Evolutionary conservation across 495 filamentous ascomycete genomes (phyloP).

Genomic region (Daldinia childiae): DNA sequence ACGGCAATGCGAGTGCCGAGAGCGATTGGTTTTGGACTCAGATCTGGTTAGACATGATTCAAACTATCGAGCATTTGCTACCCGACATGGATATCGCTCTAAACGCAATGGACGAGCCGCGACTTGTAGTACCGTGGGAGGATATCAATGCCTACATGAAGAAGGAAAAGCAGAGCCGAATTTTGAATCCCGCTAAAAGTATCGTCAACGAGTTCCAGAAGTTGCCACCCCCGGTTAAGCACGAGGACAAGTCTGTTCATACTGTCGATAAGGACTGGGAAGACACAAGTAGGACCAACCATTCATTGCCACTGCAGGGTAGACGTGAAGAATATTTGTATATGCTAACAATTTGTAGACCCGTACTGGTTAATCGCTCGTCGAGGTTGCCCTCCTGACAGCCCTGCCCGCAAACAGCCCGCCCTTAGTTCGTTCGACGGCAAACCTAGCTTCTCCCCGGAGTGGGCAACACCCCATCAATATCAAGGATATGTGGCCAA

Average conservation of each 20-base stretch:
- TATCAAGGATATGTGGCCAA: constrained; percentile 70
- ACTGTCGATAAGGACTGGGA: constrained; percentile 54
- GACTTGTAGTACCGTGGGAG: constrained; percentile 73
- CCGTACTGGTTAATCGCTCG: constrained; percentile 72
- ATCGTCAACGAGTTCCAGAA: constrained; percentile 49
- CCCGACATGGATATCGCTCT: constrained; percentile 78
- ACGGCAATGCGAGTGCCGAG: constrained; percentile 62
- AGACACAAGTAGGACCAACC: constrained; percentile 50
- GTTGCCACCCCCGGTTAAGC: constrained; percentile 45
- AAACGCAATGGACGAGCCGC: constrained; percentile 75
- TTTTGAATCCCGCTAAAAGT: constrained; percentile 47
- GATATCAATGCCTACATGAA: constrained; percentile 66
- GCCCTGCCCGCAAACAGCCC: constrained; percentile 60
- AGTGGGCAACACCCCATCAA: constrained; percentile 53
- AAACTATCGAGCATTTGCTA: constrained; percentile 65
- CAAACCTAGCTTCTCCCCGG: constrained; percentile 55
- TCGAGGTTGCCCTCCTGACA: constrained; percentile 68
- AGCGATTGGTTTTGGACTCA: constrained; percentile 71
- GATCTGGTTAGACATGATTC: constrained; percentile 67
- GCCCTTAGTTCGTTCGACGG: constrained; percentile 53
- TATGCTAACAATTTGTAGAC: constrained; percentile 46
- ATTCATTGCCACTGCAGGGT: not conserved
- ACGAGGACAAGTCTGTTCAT: constrained; percentile 36
- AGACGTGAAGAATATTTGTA: constrained; percentile 20
- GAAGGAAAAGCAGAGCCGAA: constrained; percentile 60